Percentiles rank a stretch among this genome's conserved stretches.
Evolutionary conservation across 2,329 filamentous ascomycete species (phyloP).

Genomic region (Aureobasidium lini): DNA sequence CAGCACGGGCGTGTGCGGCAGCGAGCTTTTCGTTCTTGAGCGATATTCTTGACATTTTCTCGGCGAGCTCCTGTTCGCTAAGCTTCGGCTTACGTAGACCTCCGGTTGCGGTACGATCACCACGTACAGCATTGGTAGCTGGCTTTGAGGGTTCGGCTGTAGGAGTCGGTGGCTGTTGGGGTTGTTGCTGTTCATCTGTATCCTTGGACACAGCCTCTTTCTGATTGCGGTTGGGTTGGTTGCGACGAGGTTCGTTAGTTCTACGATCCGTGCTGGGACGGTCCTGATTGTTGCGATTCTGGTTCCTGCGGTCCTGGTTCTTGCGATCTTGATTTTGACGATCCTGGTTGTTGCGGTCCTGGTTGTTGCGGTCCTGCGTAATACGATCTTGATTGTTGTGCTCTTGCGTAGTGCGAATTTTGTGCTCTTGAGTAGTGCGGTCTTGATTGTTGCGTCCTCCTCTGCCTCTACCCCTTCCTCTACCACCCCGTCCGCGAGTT

Average conservation of each 20-base stretch:
- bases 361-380: neutral
- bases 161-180: constrained; percentile 12
- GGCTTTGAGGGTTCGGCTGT: constrained; percentile 20
- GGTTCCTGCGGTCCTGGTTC: neutral
- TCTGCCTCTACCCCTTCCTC: constrained; percentile 15
- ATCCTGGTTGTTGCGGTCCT: neutral
- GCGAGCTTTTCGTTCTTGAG: constrained; percentile 53
- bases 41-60: constrained; percentile 53
- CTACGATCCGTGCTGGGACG: neutral
- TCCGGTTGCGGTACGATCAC: constrained; percentile 29
- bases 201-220: neutral
- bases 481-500: neutral
- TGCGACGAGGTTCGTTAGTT: constrained; percentile 11
- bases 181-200: constrained; percentile 10
- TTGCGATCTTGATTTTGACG: neutral
- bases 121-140: constrained; percentile 23
- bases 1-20: constrained; percentile 56
- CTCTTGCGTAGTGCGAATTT: too few species aligned
- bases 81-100: constrained; percentile 47
- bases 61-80: constrained; percentile 56
- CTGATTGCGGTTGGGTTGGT: neutral
- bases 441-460: neutral
- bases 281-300: neutral
- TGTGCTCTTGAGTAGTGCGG: neutral
- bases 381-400: too few species aligned